phyloP scores from a whole-genome alignment of 2,329 filamentous ascomycete genomes.

The Chalara sp. region DNA sequence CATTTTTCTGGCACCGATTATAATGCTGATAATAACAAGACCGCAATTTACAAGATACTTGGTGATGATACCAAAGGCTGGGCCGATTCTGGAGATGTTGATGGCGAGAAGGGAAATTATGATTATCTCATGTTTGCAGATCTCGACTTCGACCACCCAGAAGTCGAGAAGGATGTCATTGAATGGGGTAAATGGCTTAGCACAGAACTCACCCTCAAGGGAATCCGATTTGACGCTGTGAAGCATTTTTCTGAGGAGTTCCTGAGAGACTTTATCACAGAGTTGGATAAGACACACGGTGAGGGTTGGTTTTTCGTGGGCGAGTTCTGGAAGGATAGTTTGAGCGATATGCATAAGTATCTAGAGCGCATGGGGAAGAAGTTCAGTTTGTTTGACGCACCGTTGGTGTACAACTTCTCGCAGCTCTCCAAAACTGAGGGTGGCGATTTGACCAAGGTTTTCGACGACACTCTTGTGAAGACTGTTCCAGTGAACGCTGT shows the following conservation, averaged over 20 bases:
- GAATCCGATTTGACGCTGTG: slow-evolving; percentile 65
- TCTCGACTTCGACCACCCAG: slow-evolving; percentile 56
- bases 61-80: slow-evolving; percentile 55
- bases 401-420: slow-evolving; percentile 62
- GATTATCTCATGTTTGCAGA: slow-evolving; percentile 70
- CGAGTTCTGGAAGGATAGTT: slow-evolving; percentile 61
- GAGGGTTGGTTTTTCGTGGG: slow-evolving; percentile 58
- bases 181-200: slow-evolving; percentile 64
- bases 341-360: slow-evolving; percentile 48
- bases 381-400: slow-evolving; percentile 59
- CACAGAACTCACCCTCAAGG: slow-evolving; percentile 51
- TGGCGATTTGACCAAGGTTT: slow-evolving; percentile 57
- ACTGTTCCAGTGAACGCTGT: slow-evolving; percentile 48
- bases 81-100: slow-evolving; percentile 52
- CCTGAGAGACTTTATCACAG: slow-evolving; percentile 54
- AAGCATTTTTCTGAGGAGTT: slow-evolving; percentile 68
- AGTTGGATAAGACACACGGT: slow-evolving; percentile 44
- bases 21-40: slow-evolving; percentile 46
- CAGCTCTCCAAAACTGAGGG: slow-evolving; percentile 46
- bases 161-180: slow-evolving; percentile 57
- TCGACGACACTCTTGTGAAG: slow-evolving; percentile 52
- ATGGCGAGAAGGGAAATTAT: slow-evolving; percentile 57
- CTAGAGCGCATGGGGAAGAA: slow-evolving; percentile 50
- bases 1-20: slow-evolving; percentile 66
- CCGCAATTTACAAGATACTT: slow-evolving; percentile 59